Conservation (phyloP, 169 alveolate species). For the Babesia caballi region DNA sequence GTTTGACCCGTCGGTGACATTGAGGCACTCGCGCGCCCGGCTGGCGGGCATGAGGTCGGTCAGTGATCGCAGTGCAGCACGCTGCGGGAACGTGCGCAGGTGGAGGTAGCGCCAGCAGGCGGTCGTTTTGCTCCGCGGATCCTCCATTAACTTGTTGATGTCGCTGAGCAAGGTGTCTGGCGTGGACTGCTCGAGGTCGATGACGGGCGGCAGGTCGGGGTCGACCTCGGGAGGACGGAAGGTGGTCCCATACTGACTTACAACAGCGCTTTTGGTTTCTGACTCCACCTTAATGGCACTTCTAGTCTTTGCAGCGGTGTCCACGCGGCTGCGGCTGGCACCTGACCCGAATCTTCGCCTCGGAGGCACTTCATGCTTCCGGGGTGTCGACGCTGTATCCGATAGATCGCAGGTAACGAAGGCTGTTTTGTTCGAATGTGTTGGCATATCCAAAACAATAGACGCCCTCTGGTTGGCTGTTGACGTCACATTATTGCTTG, state of each 20-base stretch:
- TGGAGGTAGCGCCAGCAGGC: constrained; percentile 30
- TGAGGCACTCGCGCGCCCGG: constrained; percentile 27
- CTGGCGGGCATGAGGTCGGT: constrained; percentile 55
- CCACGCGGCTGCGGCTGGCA: neutral
- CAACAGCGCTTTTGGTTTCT: neutral
- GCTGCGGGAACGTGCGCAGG: constrained; percentile 43
- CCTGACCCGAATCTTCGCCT: neutral
- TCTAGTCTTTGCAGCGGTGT: neutral
- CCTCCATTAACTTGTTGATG: constrained; percentile 2
- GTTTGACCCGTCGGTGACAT: constrained; percentile 61
- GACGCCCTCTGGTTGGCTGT: neutral
- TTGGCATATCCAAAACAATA: too few relatives aligned
- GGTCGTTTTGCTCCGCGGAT: constrained; percentile 3
- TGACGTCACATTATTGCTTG: neutral
- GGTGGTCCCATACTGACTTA: constrained; percentile 9
- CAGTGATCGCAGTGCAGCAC: constrained; percentile 34
- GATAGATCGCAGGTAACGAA: neutral
- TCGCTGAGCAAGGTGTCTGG: constrained; percentile 33
- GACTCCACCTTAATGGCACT: neutral
- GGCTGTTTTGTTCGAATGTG: neutral
- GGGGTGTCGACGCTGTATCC: neutral
- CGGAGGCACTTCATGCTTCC: neutral
- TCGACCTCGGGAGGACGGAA: constrained; percentile 2
- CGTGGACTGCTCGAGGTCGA: constrained; percentile 6
- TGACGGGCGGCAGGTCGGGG: neutral